Evolutionary conservation across 2,329 filamentous ascomycete genomes (phyloP), one percentile per base, ranked within the genome.

Genomic region (Chaetomiaceae sp.): DNA sequence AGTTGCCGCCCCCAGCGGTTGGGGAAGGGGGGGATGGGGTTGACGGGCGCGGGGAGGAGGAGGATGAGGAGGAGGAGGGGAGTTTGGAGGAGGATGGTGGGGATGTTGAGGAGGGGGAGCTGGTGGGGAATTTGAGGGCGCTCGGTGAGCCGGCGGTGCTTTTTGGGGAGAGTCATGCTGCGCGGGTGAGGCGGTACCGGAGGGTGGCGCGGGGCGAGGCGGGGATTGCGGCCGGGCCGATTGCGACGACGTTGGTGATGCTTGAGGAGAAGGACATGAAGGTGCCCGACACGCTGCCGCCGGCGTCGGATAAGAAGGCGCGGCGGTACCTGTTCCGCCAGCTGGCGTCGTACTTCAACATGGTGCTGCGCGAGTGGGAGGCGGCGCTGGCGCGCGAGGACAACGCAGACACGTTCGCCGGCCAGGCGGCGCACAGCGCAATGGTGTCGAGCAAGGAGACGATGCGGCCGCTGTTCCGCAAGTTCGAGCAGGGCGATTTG

Each of bases 331-430:
- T 98, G 33, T 91, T 85, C 69, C 77, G 91, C 10, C 91, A 98
- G 66, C 74, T 98, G 46, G 87, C 86, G 17, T 93, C 87, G 39
- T 98, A 96, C 71, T 97, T 98, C 70, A 94, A 87, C 43, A 88
- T 98, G 81, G 81, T 98, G n/a, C 72, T 98, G 48, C 78, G 75
- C 36, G 91, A 94, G 65, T 98, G 94, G 84, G 81, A 90, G 58
- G 62, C 70, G 33, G 89, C 90, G 5, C 78, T 98, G 58, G 79
- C 79, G 6, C 80, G 86, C 57, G 79, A 83, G 50, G 70, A 78
- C 60, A 70, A 66, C 57, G 65, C 65, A 22, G 75, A 81, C 44
- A 90, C 86, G 22, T 84, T 83, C 55, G 81, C 87, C 17, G 88
- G 90, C 58, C 88, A 88, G 59, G 80, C 83, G 52, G 93, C 93